phyloP scores from a whole-genome alignment of 371 early-diverging fungal genomes.

The Saksenaea oblongispora region DNA sequence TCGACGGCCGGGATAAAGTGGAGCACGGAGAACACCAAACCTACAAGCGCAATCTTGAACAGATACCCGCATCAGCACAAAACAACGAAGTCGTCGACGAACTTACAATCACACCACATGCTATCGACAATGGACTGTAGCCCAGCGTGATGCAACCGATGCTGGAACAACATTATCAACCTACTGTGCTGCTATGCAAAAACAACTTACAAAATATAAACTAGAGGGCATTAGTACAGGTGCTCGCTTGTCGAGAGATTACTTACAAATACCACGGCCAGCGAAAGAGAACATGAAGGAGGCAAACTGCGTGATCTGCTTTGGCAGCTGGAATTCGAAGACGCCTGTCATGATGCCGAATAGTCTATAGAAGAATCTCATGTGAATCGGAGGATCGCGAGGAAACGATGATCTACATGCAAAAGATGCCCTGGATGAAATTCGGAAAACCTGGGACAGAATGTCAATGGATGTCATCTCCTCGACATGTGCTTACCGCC shows the following conservation, averaged over 20 bases:
- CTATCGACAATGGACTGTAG: neutral
- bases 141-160: neutral
- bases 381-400: neutral
- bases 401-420: constrained; percentile 26
- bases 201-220: neutral
- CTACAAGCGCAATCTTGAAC: constrained; percentile 4
- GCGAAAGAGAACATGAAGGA: constrained; percentile 24
- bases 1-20: constrained; percentile 13
- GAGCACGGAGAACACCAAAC: constrained; percentile 7
- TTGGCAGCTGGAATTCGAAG: constrained; percentile 43
- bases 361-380: constrained; percentile 11
- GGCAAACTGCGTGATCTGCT: constrained; percentile 23
- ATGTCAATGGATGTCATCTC: neutral
- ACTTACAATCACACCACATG: neutral
- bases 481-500: constrained; percentile 25
- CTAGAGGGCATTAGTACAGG: neutral
- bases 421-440: constrained; percentile 47
- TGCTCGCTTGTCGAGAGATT: neutral
- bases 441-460: constrained; percentile 36
- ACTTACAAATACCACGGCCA: constrained; percentile 26
- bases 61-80: neutral
- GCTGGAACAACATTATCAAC: neutral
- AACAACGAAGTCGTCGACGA: neutral
- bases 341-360: constrained; percentile 41
- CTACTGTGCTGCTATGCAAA: neutral